Evolutionary conservation across 2,329 filamentous ascomycete genomes (phyloP).

Genomic region (Cladosporium sp.): DNA sequence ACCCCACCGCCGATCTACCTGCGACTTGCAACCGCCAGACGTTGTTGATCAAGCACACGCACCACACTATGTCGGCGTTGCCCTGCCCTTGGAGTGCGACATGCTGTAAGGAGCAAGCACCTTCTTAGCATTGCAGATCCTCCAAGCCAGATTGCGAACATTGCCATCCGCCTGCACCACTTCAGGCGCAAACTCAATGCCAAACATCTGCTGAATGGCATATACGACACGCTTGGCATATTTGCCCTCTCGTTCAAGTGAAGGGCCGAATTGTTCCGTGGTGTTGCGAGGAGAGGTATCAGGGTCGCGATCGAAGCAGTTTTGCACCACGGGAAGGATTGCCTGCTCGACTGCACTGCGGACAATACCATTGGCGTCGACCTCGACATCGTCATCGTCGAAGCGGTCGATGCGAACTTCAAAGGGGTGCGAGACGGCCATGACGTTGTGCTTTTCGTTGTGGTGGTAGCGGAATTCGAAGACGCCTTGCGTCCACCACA

Average conservation of each 20-base stretch:
- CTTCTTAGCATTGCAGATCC: slow-evolving; percentile 92
- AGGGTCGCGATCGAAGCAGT: slow-evolving; percentile 88
- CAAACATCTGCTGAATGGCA: slow-evolving; percentile 92
- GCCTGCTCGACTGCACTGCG: slow-evolving; percentile 69
- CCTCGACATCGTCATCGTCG: slow-evolving; percentile 56
- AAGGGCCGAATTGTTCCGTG: slow-evolving; percentile 77
- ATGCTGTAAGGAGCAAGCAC: slow-evolving; percentile 61
- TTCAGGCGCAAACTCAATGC: slow-evolving; percentile 87
- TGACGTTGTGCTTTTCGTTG: slow-evolving; percentile 83
- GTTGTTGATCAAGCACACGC: not conserved
- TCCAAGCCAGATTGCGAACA: slow-evolving; percentile 85
- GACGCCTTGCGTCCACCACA: slow-evolving; percentile 95
- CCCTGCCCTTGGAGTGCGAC: slow-evolving; percentile 38
- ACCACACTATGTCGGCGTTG: slow-evolving; percentile 21
- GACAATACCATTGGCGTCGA: slow-evolving; percentile 57
- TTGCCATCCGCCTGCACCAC: slow-evolving; percentile 91
- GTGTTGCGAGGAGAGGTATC: slow-evolving; percentile 79
- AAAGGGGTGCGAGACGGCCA: slow-evolving; percentile 90
- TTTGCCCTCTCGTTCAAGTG: slow-evolving; percentile 83
- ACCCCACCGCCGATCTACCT: not conserved
- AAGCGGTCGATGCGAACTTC: slow-evolving; percentile 82
- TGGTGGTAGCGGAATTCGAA: slow-evolving; percentile 98
- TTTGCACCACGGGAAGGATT: slow-evolving; percentile 77
- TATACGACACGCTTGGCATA: slow-evolving; percentile 89
- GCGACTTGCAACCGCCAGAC: not conserved